Evolutionary conservation across 2,329 filamentous ascomycete species (phyloP), one percentile per base, ranked within the genome.

Genomic region (Talaromyces sp.): DNA sequence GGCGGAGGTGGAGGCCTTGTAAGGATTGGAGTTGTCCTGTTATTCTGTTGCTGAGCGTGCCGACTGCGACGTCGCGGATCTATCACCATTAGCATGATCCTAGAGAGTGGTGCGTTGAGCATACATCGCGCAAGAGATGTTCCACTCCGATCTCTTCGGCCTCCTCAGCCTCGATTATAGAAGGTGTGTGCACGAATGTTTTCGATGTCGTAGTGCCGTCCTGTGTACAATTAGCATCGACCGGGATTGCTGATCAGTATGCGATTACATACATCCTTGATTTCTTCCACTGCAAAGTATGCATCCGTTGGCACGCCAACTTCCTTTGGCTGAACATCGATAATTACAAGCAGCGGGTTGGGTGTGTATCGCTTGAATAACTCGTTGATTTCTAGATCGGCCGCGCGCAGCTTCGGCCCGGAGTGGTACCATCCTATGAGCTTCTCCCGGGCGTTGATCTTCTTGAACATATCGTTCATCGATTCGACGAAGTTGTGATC

Each of bases 391-490:
- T 98, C 92, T 71, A 99, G 83, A 84, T 99, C 95, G 54, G 95
- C 97, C 64, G 93, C 94, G 76, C 95, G 89, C 74, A 99, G 85
- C 85, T 98, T 99, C 45, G 95, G 95, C 48, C 95, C 95, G 22
- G 95, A 96, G 82, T 99, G 95, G 81, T 99, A 99, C 95, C 95
- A 99, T 75, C 95, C 95, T 85, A 99, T 96, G 78, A 99, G 86
- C 88, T 98, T 98, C 83, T 99, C 95, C 69, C 92, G 86, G 67
- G 95, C 95, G 83, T 99, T 99, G 85, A 99, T 93, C 83, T 98
- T 98, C 85, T 99, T 99, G 87, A 99, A 99, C 95, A 99, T 99
- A 80, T 98, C 95, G 82, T 95, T 96, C 95, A 99, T 99, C 72
- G 90, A 92, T 81, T 99, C 95, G 79, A 99, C 91, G 75, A 97